Percentiles rank a stretch among this genome's conserved stretches.
These are phyloP conservation scores for Didymosphaeria variabile DNA, from an alignment of 2,329 filamentous ascomycete genomes.

Conservation along the genomic window DNA sequence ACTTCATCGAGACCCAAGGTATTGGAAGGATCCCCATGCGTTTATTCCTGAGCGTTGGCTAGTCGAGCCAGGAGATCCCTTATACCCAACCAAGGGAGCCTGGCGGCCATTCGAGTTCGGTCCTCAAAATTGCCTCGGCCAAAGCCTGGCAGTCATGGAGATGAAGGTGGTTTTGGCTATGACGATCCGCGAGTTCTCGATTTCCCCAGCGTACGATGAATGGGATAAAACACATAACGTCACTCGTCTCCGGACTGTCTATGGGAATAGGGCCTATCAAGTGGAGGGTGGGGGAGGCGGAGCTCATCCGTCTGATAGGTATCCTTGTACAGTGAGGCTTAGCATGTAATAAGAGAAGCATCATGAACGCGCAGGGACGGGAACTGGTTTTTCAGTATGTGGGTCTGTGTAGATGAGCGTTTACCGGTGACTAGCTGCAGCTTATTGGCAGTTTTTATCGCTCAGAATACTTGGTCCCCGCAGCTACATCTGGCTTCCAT, in stretches of 20 bases:
- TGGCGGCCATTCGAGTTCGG: slow-evolving; percentile 54
- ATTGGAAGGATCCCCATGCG: slow-evolving; percentile 29
- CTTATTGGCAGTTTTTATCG: too few species aligned
- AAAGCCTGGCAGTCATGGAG: slow-evolving; percentile 30
- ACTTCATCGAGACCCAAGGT: slow-evolving; percentile 26
- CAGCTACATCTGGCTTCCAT: too few species aligned
- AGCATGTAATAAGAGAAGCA: too few species aligned
- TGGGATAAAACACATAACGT: not conserved
- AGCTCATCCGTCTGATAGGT: slow-evolving; percentile 11
- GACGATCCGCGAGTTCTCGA: not conserved
- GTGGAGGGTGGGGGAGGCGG: not conserved
- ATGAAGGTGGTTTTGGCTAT: slow-evolving; percentile 18
- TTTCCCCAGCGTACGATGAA: slow-evolving; percentile 10
- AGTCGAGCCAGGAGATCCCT: slow-evolving; percentile 18
- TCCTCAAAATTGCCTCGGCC: slow-evolving; percentile 34
- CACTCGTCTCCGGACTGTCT: not conserved
- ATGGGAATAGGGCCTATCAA: slow-evolving; percentile 13
- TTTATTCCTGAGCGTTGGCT: slow-evolving; percentile 41
- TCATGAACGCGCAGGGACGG: too few species aligned
- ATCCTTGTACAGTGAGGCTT: slow-evolving; percentile 7
- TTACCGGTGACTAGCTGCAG: too few species aligned
- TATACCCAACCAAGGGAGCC: slow-evolving; percentile 26
- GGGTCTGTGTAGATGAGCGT: too few species aligned
- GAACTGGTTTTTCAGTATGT: too few species aligned
- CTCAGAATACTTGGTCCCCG: too few species aligned